Conservation (phyloP, 169 alveolate genomes). For the Besnoitia besnoiti region DNA sequence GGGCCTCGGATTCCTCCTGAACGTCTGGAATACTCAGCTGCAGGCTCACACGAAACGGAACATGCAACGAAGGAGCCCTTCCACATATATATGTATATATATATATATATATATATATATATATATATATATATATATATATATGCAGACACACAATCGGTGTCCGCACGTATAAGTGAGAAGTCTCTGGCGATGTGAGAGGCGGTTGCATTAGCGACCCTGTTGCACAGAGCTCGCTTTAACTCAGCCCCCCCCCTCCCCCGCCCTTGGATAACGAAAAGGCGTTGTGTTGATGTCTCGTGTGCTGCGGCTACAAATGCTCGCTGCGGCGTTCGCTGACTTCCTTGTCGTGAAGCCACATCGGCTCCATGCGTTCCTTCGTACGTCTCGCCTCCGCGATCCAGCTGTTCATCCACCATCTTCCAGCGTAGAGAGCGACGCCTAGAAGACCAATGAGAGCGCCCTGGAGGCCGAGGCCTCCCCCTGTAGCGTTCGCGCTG, state of each 20-base stretch:
- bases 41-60: neutral
- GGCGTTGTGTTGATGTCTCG: too few relatives aligned
- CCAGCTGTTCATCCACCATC: constrained; percentile 32
- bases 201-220: too few relatives aligned
- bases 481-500: neutral
- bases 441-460: neutral
- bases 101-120: too few relatives aligned
- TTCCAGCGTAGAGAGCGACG: neutral
- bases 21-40: constrained; percentile 29
- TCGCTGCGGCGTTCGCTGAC: neutral
- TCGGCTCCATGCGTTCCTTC: constrained; percentile 31
- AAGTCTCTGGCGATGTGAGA: neutral
- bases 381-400: neutral
- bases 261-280: too few relatives aligned
- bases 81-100: too few relatives aligned
- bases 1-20: constrained; percentile 1
- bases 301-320: too few relatives aligned
- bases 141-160: neutral
- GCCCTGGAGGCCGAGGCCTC: neutral
- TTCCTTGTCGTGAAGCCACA: constrained; percentile 17
- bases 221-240: too few relatives aligned
- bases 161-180: neutral
- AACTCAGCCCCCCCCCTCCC: too few relatives aligned
- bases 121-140: too few relatives aligned
- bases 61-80: neutral